These are phyloP conservation scores for Elsinoe arachidis DNA, from an alignment of 2,329 filamentous ascomycete genomes.

Conservation along the genomic window DNA sequence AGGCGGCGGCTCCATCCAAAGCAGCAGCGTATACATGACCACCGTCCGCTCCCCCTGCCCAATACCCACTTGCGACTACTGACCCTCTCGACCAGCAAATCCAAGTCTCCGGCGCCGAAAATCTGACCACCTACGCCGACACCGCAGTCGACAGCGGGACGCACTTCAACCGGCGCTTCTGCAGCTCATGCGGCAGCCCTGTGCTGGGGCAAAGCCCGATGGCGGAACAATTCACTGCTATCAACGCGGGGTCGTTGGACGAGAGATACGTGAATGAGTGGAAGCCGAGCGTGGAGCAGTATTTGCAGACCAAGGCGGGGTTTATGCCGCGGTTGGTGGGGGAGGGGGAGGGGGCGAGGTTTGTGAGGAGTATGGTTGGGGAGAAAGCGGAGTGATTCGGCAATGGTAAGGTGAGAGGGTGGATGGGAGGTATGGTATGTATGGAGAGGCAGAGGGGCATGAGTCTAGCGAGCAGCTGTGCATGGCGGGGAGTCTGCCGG, in stretches of 20 bases:
- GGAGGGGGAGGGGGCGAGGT: slow-evolving; percentile 3
- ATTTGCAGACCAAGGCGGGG: slow-evolving; percentile 3
- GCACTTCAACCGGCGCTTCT: slow-evolving; percentile 4
- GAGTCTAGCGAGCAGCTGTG: slow-evolving; percentile 7
- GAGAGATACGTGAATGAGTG: slow-evolving; percentile 7
- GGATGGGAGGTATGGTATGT: neutral
- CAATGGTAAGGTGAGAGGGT: neutral
- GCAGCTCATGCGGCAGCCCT: neutral
- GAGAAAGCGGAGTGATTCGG: neutral
- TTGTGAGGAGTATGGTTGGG: slow-evolving; percentile 8
- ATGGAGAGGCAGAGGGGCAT: neutral
- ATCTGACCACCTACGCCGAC: slow-evolving; percentile 4
- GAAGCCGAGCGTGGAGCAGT: slow-evolving; percentile 8
- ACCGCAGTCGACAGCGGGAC: slow-evolving; percentile 1
- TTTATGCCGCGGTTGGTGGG: slow-evolving; percentile 5
- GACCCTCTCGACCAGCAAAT: neutral
- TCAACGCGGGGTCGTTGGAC: slow-evolving; percentile 8
- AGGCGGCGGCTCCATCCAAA: slow-evolving; percentile 4
- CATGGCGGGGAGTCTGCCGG: neutral
- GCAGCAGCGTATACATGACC: slow-evolving; percentile 6
- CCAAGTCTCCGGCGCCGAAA: neutral
- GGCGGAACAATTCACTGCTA: neutral
- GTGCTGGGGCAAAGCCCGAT: neutral
- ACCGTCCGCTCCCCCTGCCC: neutral
- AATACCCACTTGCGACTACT: neutral